These are phyloP conservation scores for Chaetomium sp. DNA, from an alignment of 2,329 filamentous ascomycete species.

Conservation along the genomic window DNA sequence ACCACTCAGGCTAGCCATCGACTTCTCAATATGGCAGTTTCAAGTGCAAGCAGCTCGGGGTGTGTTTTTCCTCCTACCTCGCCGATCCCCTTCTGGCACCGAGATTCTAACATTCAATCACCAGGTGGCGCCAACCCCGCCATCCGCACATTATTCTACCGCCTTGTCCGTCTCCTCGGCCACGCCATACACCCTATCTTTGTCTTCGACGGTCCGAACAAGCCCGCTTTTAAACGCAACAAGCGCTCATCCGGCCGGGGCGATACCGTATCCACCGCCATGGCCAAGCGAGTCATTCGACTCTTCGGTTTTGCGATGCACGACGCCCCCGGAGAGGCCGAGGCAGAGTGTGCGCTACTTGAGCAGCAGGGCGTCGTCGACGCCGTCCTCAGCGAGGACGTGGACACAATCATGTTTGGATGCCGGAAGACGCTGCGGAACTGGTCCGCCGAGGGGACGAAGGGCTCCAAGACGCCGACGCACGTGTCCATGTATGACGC, in stretches of 20 bases:
- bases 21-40: conserved; percentile 97
- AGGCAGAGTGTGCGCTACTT: conserved; percentile 89
- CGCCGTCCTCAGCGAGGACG: conserved; percentile 92
- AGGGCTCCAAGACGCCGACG: conserved; percentile 69
- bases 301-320: conserved; percentile 84
- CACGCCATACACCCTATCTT: conserved; percentile 56
- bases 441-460: conserved; percentile 71
- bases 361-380: conserved; percentile 84
- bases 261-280: conserved; percentile 67
- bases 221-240: conserved; percentile 79
- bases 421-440: conserved; percentile 77
- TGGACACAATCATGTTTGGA: conserved; percentile 97
- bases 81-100: neutral
- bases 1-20: conserved; percentile 84
- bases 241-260: conserved; percentile 69
- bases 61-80: conserved; percentile 35
- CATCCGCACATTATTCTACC: conserved; percentile 88
- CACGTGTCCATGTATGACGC: conserved; percentile 83
- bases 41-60: conserved; percentile 83
- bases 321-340: conserved; percentile 89
- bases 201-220: conserved; percentile 55
- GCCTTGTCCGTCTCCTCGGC: conserved; percentile 62
- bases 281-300: conserved; percentile 80
- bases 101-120: neutral
- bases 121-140: conserved; percentile 84